Evolutionary conservation across 192 early-diverging fungal genomes (phyloP).

Genomic region (Borealophlyctis nickersoniae): DNA sequence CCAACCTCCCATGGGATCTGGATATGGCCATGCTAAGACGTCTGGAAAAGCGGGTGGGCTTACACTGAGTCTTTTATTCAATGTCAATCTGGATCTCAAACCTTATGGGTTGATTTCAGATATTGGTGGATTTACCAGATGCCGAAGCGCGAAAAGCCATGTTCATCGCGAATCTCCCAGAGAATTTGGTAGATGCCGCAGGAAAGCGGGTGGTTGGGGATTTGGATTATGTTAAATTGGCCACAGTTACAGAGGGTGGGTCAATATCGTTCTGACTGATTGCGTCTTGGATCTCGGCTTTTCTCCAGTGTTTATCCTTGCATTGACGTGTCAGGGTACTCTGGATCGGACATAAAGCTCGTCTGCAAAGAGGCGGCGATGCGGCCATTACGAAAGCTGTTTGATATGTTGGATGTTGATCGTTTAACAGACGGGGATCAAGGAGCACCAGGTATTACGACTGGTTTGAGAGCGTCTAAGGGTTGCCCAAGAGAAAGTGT

Average conservation of each 20-base stretch:
- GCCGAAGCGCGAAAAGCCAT: conserved; percentile 34
- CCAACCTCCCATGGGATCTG: conserved; percentile 59
- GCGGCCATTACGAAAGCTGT: conserved; percentile 47
- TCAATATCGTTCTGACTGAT: conserved; percentile 3
- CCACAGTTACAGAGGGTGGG: conserved; percentile 36
- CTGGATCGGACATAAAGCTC: conserved; percentile 53
- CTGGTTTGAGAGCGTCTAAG: background rate
- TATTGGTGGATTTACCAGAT: conserved; percentile 51
- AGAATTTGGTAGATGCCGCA: conserved; percentile 5
- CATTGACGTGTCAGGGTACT: conserved; percentile 36
- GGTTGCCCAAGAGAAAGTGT: background rate
- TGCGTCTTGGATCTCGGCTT: no score
- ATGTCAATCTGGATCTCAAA: conserved; percentile 3
- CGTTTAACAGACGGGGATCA: background rate
- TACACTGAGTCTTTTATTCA: conserved; percentile 10
- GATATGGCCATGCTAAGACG: conserved; percentile 55
- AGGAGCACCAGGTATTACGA: background rate
- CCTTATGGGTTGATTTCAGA: conserved; percentile 29
- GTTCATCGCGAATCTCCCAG: conserved; percentile 42
- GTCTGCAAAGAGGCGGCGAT: conserved; percentile 58
- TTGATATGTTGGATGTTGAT: conserved; percentile 42
- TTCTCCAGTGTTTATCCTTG: conserved; percentile 15
- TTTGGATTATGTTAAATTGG: conserved; percentile 42
- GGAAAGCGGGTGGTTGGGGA: conserved; percentile 18
- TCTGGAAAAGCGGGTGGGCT: conserved; percentile 48